These are phyloP conservation scores for Ustilago nuda DNA, from an alignment of 1,284 basidiomycete genomes.

Conservation along the genomic window DNA sequence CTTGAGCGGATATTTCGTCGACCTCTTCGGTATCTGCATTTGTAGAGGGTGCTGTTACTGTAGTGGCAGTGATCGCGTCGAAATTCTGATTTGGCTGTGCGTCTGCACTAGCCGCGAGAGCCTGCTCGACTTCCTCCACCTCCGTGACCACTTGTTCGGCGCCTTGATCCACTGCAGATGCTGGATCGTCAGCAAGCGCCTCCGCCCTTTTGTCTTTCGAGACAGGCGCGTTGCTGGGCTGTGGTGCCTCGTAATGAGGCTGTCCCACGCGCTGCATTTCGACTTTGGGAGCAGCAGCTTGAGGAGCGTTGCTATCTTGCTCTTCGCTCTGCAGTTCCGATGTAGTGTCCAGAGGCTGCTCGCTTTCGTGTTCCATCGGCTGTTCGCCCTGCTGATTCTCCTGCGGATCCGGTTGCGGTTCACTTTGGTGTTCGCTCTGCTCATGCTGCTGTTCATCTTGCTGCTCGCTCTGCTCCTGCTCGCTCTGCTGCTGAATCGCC, in stretches of 20 bases:
- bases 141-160: conserved; percentile 7
- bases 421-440: neutral
- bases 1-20: neutral
- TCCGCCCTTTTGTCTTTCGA: neutral
- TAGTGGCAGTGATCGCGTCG: neutral
- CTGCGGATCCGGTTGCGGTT: neutral
- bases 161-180: neutral
- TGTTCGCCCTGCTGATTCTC: neutral
- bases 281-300: neutral
- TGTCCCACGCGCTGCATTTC: neutral
- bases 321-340: neutral
- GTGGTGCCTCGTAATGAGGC: neutral
- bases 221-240: neutral
- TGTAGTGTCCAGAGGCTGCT: neutral
- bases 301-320: neutral
- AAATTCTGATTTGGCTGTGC: neutral
- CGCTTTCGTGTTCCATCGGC: neutral
- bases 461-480: neutral
- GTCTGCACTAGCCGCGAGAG: conserved; percentile 2
- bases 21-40: neutral
- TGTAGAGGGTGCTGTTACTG: neutral
- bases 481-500: neutral
- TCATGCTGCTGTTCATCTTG: neutral
- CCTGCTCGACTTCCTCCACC: conserved; percentile 10
- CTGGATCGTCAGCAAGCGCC: neutral